Percentiles rank a stretch among this genome's conserved stretches.
Evolutionary conservation across 371 early-diverging fungal species (phyloP).

Genomic region (Chytridium lagenaria): DNA sequence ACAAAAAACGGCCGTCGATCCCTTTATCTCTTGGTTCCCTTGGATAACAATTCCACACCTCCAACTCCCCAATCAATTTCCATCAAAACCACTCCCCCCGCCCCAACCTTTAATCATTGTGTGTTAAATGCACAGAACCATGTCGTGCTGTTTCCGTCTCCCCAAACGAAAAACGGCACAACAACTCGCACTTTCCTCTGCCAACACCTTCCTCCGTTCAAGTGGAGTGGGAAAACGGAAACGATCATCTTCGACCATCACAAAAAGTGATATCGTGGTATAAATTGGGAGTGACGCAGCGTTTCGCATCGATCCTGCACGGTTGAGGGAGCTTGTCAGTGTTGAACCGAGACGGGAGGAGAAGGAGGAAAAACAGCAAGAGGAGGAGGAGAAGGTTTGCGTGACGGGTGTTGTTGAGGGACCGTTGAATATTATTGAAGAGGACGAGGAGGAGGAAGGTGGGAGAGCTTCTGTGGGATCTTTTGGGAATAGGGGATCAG

Average conservation of each 20-base stretch:
- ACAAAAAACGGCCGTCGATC: too few relatives aligned
- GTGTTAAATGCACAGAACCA: too few relatives aligned
- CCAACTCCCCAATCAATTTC: neutral
- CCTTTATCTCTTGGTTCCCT: neutral
- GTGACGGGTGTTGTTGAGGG: too few relatives aligned
- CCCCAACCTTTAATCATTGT: too few relatives aligned
- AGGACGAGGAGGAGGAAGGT: slow-evolving; percentile 1
- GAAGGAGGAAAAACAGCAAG: too few relatives aligned
- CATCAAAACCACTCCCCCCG: neutral
- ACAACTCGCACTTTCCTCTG: neutral
- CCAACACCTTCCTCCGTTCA: neutral
- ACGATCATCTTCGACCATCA: neutral
- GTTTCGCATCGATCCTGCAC: neutral
- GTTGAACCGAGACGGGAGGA: too few relatives aligned
- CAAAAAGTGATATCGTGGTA: neutral
- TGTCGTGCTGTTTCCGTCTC: neutral
- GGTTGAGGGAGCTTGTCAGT: too few relatives aligned
- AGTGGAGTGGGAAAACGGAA: neutral
- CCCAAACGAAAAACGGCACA: neutral
- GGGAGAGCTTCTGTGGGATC: neutral
- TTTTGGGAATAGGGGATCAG: neutral
- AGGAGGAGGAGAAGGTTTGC: too few relatives aligned
- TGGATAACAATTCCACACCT: too few relatives aligned
- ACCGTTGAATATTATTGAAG: neutral
- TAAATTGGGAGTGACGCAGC: neutral